Evolutionary conservation across 768 basidiomycete genomes (phyloP).

Genomic region (Xanthoconium stramineum): DNA sequence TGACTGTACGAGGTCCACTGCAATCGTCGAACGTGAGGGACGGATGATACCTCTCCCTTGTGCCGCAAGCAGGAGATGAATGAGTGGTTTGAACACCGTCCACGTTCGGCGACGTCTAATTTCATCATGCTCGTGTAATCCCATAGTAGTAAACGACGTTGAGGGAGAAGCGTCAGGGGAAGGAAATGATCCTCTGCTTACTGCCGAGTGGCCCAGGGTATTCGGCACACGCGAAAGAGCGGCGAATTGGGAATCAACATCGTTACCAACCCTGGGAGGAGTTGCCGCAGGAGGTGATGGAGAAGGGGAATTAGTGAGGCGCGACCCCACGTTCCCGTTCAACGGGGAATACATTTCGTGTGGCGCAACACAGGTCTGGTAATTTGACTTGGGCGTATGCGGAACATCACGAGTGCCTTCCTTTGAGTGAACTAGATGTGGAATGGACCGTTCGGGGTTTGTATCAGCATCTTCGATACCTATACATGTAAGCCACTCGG

Average conservation of each 20-base stretch:
- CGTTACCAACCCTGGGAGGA: not conserved
- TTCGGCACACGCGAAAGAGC: conserved; percentile 3
- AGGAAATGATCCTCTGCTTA: not conserved
- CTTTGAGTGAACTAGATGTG: not conserved
- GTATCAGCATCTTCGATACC: conserved; percentile 3
- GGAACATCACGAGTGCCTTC: not conserved
- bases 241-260: conserved; percentile 3
- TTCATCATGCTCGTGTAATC: conserved; percentile 5
- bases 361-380: not conserved
- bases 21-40: conserved; percentile 41
- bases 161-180: conserved; percentile 6
- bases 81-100: conserved; percentile 30
- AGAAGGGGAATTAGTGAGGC: conserved; percentile 1
- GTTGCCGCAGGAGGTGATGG: not conserved
- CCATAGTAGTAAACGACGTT: not conserved
- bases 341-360: conserved; percentile 5
- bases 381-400: conserved; percentile 2
- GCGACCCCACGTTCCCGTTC: conserved; percentile 8
- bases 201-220: not conserved
- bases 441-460: not conserved
- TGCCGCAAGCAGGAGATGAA: conserved; percentile 20
- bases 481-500: not conserved
- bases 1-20: conserved; percentile 28
- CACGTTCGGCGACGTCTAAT: conserved; percentile 12
- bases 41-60: conserved; percentile 29